Evolutionary conservation across 768 basidiomycete species (phyloP), one percentile per base, ranked within the genome.

Genomic region (Leccinellum rugosiceps): DNA sequence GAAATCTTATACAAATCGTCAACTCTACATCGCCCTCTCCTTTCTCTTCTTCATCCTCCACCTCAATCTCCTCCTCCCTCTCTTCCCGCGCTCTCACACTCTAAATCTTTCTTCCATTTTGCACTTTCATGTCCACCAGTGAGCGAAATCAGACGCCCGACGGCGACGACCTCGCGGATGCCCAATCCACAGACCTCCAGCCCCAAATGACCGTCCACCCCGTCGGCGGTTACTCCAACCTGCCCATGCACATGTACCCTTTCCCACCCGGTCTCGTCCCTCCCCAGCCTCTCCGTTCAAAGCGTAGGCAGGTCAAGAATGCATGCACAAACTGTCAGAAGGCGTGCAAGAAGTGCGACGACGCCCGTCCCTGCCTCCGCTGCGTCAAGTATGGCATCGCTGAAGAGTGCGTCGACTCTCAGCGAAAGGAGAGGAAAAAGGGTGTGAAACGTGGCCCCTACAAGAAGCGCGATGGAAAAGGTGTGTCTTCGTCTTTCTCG

Each of bases 391-490:
- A 95, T 64, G 92, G 91, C 66, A 81, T 90, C 62, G 81, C 85
- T 49, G 90, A 93, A 68, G 88, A 89, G 68, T 97, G 94, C 69
- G 78, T 92, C 62, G 90, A 94, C 76, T 94, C 93, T 30, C 86
- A 90, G 72, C 82, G 94, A 71, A 96, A 95, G 78, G 93, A 96
- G 75, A 83, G 93, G 67, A 91, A 90, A 73, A 91, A 90, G 71
- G 90, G 90, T 63, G 80, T 90, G 64, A 92, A 91, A 78, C 77
- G 90, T 68, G 90, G 90, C 46, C 90, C 90, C 74, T 92, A 92
- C 87, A 92, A 92, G 90, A 92, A 92, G 85, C 89, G 88, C 85
- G 89, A 90, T 88, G 85, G 83, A 82, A 90, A 87, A 82, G 83
- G 89, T 90, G 69, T 74, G 85, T 74, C 60, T 70, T 62, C 52